phyloP scores from a whole-genome alignment of 2,329 filamentous ascomycete species.

The Trematosphaeria pertusa region DNA sequence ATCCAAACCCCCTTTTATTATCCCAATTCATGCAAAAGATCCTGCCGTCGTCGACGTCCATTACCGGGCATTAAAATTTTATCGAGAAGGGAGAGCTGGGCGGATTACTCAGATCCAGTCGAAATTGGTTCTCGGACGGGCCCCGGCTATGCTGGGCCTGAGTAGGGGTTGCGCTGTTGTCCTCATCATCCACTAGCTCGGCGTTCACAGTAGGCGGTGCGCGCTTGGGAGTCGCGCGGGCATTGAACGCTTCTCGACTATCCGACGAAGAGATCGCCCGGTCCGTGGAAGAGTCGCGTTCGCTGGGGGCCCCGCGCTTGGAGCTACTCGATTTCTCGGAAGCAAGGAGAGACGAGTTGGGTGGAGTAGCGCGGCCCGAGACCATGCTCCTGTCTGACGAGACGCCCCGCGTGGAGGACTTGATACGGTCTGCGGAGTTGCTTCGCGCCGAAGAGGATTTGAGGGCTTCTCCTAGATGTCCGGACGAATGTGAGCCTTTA shows the following conservation, averaged over 20 bases:
- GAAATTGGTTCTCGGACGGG: slow-evolving; percentile 41
- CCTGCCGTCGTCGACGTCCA: too few species aligned
- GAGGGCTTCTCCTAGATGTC: slow-evolving; percentile 30
- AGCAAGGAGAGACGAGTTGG: slow-evolving; percentile 29
- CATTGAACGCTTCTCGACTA: slow-evolving; percentile 34
- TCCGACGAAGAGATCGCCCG: slow-evolving; percentile 39
- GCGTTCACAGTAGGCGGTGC: slow-evolving; percentile 32
- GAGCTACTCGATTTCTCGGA: slow-evolving; percentile 33
- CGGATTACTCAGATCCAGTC: slow-evolving; percentile 43
- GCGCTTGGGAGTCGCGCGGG: slow-evolving; percentile 31
- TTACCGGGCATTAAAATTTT: slow-evolving; percentile 45
- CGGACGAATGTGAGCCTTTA: slow-evolving; percentile 35
- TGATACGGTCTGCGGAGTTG: slow-evolving; percentile 39
- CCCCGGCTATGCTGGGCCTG: slow-evolving; percentile 42
- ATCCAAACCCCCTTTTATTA: slow-evolving; percentile 28
- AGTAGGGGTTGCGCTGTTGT: slow-evolving; percentile 42
- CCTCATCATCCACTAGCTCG: slow-evolving; percentile 33
- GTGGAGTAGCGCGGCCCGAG: slow-evolving; percentile 40
- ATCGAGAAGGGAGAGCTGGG: slow-evolving; percentile 48
- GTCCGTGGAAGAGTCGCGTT: slow-evolving; percentile 38
- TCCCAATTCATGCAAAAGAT: slow-evolving; percentile 28
- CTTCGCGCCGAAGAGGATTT: slow-evolving; percentile 37
- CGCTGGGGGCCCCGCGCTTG: slow-evolving; percentile 25
- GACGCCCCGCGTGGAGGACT: slow-evolving; percentile 34
- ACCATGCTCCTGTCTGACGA: slow-evolving; percentile 38